Percentiles rank a stretch among this genome's conserved stretches.
Conservation (phyloP, 2,329 filamentous ascomycete species). For the Calonectria crousiana region DNA sequence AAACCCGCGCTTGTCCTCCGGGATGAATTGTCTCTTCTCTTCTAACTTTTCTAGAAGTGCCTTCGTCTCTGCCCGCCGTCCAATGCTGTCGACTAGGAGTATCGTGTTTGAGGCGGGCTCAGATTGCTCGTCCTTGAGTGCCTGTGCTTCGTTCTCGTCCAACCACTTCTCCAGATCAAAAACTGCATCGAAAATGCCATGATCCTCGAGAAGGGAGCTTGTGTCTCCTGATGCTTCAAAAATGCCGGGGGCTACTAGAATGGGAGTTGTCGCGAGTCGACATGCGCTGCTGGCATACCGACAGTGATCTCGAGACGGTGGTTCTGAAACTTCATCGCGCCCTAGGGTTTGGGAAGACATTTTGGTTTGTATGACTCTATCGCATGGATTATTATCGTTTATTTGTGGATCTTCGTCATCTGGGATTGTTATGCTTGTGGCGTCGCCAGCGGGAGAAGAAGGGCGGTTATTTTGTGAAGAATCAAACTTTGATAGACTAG, state of each 20-base stretch:
- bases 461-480: not conserved
- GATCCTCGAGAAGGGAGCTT: constrained; percentile 53
- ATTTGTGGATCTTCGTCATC: not conserved
- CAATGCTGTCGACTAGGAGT: constrained; percentile 57
- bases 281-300: constrained; percentile 51
- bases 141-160: constrained; percentile 24
- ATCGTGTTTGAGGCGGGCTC: constrained; percentile 41
- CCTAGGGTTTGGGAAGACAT: not conserved
- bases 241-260: constrained; percentile 59
- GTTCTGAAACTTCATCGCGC: not conserved
- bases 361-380: no score
- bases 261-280: constrained; percentile 48
- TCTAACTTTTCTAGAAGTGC: constrained; percentile 51
- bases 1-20: constrained; percentile 49
- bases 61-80: constrained; percentile 46
- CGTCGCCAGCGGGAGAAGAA: constrained; percentile 1
- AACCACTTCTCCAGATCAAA: constrained; percentile 53
- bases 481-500: not conserved
- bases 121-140: not conserved
- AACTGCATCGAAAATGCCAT: constrained; percentile 54
- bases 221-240: constrained; percentile 51
- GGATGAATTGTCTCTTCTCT: constrained; percentile 41
- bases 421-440: constrained; percentile 6
- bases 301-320: constrained; percentile 41
- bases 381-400: not conserved